Conservation (phyloP, 495 filamentous ascomycete genomes). For the Penicillium lividum region DNA sequence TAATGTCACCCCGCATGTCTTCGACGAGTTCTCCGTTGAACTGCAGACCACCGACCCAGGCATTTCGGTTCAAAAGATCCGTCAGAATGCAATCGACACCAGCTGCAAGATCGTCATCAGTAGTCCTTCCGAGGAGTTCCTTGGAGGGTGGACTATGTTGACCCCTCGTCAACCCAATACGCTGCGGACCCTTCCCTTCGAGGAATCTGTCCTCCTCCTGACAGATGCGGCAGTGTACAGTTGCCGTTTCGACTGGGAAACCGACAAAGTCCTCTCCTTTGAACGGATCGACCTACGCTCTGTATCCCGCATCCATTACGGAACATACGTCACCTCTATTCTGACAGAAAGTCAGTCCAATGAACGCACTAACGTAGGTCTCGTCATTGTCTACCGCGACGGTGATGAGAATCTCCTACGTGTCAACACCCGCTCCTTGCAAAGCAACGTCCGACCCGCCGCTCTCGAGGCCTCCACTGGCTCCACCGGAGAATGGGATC, state of each 20-base stretch:
- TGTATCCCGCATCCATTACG: constrained; percentile 67
- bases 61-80: constrained; percentile 76
- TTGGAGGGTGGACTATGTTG: constrained; percentile 81
- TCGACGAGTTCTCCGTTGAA: constrained; percentile 86
- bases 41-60: constrained; percentile 88
- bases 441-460: constrained; percentile 47
- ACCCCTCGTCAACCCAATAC: constrained; percentile 67
- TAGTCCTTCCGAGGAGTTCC: constrained; percentile 77
- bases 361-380: constrained; percentile 75
- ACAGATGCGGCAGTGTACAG: constrained; percentile 83
- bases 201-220: constrained; percentile 81
- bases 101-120: constrained; percentile 81
- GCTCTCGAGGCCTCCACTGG: constrained; percentile 31
- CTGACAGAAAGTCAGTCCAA: constrained; percentile 72
- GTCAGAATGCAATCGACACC: constrained; percentile 86
- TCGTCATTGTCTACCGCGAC: constrained; percentile 74
- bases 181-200: constrained; percentile 66
- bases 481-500: constrained; percentile 35
- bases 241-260: constrained; percentile 87
- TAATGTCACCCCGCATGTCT: constrained; percentile 77
- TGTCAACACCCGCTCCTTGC: constrained; percentile 82
- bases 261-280: constrained; percentile 88
- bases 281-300: constrained; percentile 80
- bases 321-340: constrained; percentile 87
- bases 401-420: constrained; percentile 65